Conservation (phyloP, 495 filamentous ascomycete species). For the Neurospora tetraspora region DNA sequence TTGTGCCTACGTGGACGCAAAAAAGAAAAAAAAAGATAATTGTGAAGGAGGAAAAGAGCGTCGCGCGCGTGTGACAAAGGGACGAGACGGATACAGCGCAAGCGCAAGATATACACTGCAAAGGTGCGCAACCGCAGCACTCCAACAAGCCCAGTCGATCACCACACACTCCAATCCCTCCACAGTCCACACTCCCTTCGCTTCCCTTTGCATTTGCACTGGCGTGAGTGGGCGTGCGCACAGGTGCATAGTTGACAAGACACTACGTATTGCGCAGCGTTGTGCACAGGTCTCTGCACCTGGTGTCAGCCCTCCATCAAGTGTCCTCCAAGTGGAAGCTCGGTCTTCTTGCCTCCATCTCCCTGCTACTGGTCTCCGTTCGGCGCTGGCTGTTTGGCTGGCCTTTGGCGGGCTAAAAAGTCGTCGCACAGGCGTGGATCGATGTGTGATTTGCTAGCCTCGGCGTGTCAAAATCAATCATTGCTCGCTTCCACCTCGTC, state of each 20-base stretch:
- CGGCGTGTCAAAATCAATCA: conserved; percentile 19
- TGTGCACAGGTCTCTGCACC: neutral
- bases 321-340: neutral
- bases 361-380: neutral
- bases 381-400: neutral
- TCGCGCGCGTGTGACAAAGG: neutral
- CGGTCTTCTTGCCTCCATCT: neutral
- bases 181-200: neutral
- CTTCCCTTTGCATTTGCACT: neutral
- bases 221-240: neutral
- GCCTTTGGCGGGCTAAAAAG: neutral
- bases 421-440: neutral
- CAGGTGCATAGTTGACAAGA: neutral
- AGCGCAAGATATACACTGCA: neutral
- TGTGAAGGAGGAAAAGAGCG: neutral
- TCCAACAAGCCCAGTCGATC: neutral
- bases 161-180: neutral
- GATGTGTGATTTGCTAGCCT: conserved; percentile 22
- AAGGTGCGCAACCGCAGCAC: neutral
- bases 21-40: neutral
- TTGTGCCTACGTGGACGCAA: neutral
- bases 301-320: neutral
- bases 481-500: conserved; percentile 7
- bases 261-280: neutral
- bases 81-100: neutral